These are phyloP conservation scores for Collariella sp. DNA, from an alignment of 495 filamentous ascomycete genomes.

Conservation along the genomic window DNA sequence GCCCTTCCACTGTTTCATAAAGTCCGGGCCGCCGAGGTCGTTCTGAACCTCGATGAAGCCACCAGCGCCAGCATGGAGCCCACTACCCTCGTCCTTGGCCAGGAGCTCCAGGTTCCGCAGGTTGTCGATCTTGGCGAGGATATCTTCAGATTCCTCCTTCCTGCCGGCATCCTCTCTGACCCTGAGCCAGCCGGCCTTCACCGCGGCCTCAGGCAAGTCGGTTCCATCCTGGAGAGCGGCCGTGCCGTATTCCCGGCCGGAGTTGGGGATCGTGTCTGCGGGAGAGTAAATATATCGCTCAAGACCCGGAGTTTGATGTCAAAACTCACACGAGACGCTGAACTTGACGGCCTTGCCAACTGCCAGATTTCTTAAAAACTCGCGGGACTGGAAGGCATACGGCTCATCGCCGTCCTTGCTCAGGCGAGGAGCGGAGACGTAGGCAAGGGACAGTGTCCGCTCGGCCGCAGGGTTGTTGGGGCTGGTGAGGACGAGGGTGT, in stretches of 20 bases:
- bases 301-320: too few relatives aligned
- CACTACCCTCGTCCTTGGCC: conserved; percentile 67
- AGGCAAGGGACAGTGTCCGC: conserved; percentile 79
- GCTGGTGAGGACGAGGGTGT: conserved; percentile 72
- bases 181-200: conserved; percentile 83
- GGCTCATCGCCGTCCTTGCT: conserved; percentile 86
- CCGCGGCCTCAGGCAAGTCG: conserved; percentile 65
- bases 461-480: conserved; percentile 69
- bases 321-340: conserved; percentile 48
- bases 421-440: conserved; percentile 78
- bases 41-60: conserved; percentile 67
- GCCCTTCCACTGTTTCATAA: conserved; percentile 70
- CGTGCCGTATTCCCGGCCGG: conserved; percentile 79
- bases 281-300: neutral
- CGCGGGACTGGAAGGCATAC: conserved; percentile 85
- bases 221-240: conserved; percentile 65
- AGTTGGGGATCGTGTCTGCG: conserved; percentile 64
- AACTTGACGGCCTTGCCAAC: conserved; percentile 86
- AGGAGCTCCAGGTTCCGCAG: conserved; percentile 70
- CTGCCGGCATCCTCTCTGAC: conserved; percentile 85
- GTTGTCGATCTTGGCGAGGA: conserved; percentile 58
- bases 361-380: conserved; percentile 71
- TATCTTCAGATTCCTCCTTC: conserved; percentile 73
- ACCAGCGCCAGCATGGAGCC: conserved; percentile 56
- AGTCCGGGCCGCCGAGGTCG: conserved; percentile 65